A percentile compares a stretch with the other conserved stretches of the same genome.
Evolutionary conservation across 805 yeast species (phyloP).

Genomic region (Ogataea nitratoaversa): DNA sequence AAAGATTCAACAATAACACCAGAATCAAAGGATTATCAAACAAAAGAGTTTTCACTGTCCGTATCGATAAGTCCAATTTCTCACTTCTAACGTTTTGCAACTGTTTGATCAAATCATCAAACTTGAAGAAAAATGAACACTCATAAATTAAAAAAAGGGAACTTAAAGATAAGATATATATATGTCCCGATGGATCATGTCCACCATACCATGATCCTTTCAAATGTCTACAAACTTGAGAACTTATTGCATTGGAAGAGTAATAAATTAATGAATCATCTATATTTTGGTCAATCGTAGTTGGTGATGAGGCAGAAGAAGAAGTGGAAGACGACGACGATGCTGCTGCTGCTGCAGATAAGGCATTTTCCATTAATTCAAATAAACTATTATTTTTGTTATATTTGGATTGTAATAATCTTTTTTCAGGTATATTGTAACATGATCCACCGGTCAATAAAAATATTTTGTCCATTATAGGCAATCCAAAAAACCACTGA

Average conservation of each 20-base stretch:
- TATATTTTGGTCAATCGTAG: not conserved
- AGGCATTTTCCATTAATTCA: not conserved
- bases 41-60: conserved; percentile 5
- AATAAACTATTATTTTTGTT: not conserved
- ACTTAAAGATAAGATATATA: conserved; percentile 68
- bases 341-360: too few relatives aligned
- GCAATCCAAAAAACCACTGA: conserved; percentile 82
- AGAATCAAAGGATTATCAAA: conserved; percentile 23
- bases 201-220: conserved; percentile 81
- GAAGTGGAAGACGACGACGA: too few relatives aligned
- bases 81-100: conserved; percentile 1
- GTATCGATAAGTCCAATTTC: not conserved
- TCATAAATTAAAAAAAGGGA: conserved; percentile 67
- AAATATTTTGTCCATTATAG: conserved; percentile 86
- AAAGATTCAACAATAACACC: conserved; percentile 32
- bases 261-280: conserved; percentile 2
- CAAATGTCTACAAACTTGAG: conserved; percentile 46
- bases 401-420: not conserved
- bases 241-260: conserved; percentile 24
- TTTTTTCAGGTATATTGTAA: conserved; percentile 25
- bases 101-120: conserved; percentile 11
- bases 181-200: conserved; percentile 95
- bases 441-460: conserved; percentile 82
- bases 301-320: too few relatives aligned
- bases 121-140: conserved; percentile 26